Base-by-base conservation (phyloP, 495 filamentous ascomycete species). In the Penicillium roqueforti region DNA sequence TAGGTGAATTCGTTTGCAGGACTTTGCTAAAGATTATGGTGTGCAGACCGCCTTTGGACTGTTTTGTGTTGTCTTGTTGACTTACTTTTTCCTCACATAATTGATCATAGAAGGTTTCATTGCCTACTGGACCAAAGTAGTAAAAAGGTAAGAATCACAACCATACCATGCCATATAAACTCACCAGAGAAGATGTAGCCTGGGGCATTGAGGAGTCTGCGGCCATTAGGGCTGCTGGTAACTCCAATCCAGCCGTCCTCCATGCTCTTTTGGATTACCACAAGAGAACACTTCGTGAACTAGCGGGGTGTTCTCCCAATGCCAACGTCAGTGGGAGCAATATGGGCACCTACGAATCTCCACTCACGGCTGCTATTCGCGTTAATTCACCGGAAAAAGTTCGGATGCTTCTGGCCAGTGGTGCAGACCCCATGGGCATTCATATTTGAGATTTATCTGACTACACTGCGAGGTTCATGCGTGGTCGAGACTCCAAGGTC, bases 331-430 rank as follows among this genome's bases (percentile, higher is more conserved):
- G 42, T 16, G 53, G 53, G 0, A 16, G 46, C 28, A 29, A 41
- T 8, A 31, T 23, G 14, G 37, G 54, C 28, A 34, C 22, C 29
- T 56, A 36, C 16, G 54, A 44, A 22, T 56, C 54, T n/a, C 54
- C 54, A 3, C 47, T 56, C 7, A 56, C 47, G 2, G 54, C 54
- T 22, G 54, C 54, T 3, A 52, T 56, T 44, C 54, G 54, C 14
- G 47, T 37, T 2, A 43, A 56, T 18, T 28, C 19, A 22, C 7
- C 54, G 10, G 26, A 51, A 16, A 56, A 56, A 51, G 54, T 56
- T 29, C 46, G 16, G 2, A 6, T 11, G 5, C 54, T 56, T 37
- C 40, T 56, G 8, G 31, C 38, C n/a, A 0, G 16, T 11, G 47
- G 54, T 14, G 54, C 47, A 32, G 54, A 56, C 31, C 37, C 45